A percentile compares a stretch with the other conserved stretches of the same genome.
These are phyloP conservation scores for Daldinia caldariorum DNA, from an alignment of 495 filamentous ascomycete species.

Conservation along the genomic window DNA sequence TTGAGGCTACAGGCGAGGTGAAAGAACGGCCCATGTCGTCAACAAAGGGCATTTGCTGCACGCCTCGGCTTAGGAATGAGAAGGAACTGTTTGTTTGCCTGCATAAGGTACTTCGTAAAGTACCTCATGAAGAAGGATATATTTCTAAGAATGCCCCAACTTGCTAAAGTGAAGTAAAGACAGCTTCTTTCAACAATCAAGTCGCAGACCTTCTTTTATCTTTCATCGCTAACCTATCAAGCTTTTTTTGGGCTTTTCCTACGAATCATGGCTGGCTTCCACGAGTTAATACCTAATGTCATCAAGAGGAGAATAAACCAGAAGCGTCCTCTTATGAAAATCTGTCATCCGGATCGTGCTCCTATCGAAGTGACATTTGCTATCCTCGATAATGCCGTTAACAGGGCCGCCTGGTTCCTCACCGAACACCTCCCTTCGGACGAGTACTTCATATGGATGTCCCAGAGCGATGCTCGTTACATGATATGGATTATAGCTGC, in stretches of 20 bases:
- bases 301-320: conserved; percentile 35
- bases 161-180: neutral
- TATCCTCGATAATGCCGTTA: conserved; percentile 41
- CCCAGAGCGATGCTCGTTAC: conserved; percentile 38
- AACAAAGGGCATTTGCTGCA: conserved; percentile 24
- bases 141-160: conserved; percentile 7
- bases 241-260: neutral
- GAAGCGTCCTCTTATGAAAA: conserved; percentile 33
- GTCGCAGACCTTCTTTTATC: neutral
- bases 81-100: conserved; percentile 1
- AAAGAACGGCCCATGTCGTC: conserved; percentile 15
- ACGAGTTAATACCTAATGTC: conserved; percentile 37
- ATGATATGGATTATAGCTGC: conserved; percentile 41
- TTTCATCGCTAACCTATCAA: neutral
- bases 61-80: conserved; percentile 16
- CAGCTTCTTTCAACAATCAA: conserved; percentile 4
- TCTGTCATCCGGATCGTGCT: conserved; percentile 36
- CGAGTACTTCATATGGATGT: conserved; percentile 45
- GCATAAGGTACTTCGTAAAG: too few relatives aligned
- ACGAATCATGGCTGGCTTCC: conserved; percentile 38
- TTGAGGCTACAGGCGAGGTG: conserved; percentile 11
- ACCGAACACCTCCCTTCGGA: conserved; percentile 33
- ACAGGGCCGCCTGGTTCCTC: conserved; percentile 43
- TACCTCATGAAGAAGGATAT: conserved; percentile 14
- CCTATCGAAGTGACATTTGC: conserved; percentile 35